Evolutionary conservation across 164 flowering plant genomes (phyloP).

Genomic region (Nymphaea thermarum): DNA sequence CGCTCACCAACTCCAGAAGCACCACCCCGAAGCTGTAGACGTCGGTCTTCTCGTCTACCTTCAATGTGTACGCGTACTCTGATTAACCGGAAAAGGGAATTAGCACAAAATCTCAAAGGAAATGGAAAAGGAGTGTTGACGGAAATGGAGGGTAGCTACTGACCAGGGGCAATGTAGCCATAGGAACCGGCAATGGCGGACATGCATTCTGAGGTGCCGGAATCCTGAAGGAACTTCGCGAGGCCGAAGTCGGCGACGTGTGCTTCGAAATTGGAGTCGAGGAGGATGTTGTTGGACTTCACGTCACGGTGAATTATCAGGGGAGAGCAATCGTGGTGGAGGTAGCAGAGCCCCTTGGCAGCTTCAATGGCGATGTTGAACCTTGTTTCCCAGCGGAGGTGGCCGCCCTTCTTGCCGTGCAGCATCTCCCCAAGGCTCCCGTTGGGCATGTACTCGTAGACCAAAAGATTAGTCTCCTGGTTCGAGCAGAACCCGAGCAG

Average conservation of each 20-base stretch:
- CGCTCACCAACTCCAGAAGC: constrained; percentile 70
- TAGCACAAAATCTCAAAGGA: neutral
- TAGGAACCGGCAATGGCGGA: constrained; percentile 98
- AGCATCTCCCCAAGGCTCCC: constrained; percentile 96
- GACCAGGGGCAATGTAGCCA: constrained; percentile 99
- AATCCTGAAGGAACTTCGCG: constrained; percentile 93
- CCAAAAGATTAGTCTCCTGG: constrained; percentile 85
- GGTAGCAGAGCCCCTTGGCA: constrained; percentile 91
- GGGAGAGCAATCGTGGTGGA: constrained; percentile 97
- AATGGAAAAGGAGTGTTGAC: constrained; percentile 6
- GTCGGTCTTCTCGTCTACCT: constrained; percentile 95
- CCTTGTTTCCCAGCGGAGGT: constrained; percentile 87
- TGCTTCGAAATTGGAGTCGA: constrained; percentile 79
- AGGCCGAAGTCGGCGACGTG: constrained; percentile 99
- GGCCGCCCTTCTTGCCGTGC: constrained; percentile 97
- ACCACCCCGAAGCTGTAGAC: constrained; percentile 97
- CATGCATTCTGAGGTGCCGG: constrained; percentile 97
- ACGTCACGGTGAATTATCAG: constrained; percentile 93
- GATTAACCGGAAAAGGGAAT: constrained; percentile 7
- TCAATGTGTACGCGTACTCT: constrained; percentile 94
- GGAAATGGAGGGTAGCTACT: constrained; percentile 46
- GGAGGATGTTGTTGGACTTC: constrained; percentile 90
- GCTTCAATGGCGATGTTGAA: constrained; percentile 91
- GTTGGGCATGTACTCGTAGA: constrained; percentile 94
- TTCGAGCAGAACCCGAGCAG: constrained; percentile 89